Evolutionary conservation across 352 stramenopile genomes (phyloP), one percentile per base, ranked within the genome.

Genomic region (Pythium rishiriense): DNA sequence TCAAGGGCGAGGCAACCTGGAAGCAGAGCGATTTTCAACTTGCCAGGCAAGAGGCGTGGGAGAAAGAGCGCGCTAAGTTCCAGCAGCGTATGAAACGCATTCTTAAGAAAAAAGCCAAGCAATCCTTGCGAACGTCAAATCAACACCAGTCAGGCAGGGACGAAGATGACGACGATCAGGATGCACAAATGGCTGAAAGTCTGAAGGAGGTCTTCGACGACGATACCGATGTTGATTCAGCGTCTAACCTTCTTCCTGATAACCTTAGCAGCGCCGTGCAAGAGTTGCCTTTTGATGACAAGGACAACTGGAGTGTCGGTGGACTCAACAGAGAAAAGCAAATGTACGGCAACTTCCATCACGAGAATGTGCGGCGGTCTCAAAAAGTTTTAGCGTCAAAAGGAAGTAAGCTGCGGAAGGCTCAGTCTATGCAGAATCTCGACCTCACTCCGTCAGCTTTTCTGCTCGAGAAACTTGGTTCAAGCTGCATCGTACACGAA

Each of bases 281-380:
- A 19, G 65, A 81, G 0, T 49, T 91, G 19, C 76, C 80, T 3
- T 94, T 87, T 21, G 70, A 75, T 3, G 83, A 92, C 70, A 94
- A 92, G 53, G 83, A 90, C 63, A 92, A 94, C 55, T 94, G 85
- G 85, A 75, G 67, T 4, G 76, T 94, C 17, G 81, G 84, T 0
- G 90, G 83, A 60, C 55, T 91, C 37, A 91, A 92, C 35, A 76
- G 85, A 15, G 78, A 92, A 55, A 69, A 72, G 42, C 83, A 90
- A 71, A 90, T 92, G 76, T 92, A 94, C 51, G 65, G 71, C 17
- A 72, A 92, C 29, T 76, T 91, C 14, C 81, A 91, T 57, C 73
- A 79, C 17, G 85, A 94, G 53, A 91, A 79, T 22, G 63, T 85
- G 31, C 76, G 79, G 0, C 83, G 81, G 6, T 78, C 35, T 31